A percentile compares a stretch with the other conserved stretches of the same genome.
These are phyloP conservation scores for Melampsora abietis-canadensis DNA, from an alignment of 1,284 basidiomycete genomes.

Conservation along the genomic window DNA sequence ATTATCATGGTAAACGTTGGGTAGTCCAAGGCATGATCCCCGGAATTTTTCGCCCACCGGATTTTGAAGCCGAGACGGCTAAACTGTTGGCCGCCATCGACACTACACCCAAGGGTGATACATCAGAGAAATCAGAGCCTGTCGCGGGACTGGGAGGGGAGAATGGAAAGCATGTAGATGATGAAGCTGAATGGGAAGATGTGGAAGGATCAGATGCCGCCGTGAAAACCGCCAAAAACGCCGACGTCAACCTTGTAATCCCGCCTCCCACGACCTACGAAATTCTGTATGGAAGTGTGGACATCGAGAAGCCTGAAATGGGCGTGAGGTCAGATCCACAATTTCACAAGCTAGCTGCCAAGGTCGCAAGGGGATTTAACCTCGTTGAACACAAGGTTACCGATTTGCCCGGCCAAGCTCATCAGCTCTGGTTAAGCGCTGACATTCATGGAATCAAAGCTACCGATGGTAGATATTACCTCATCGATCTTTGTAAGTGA, in stretches of 20 bases:
- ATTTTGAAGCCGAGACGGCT: slow-evolving; percentile 46
- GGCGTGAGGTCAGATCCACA: slow-evolving; percentile 56
- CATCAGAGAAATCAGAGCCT: neutral
- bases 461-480: slow-evolving; percentile 60
- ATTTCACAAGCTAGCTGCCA: slow-evolving; percentile 59
- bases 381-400: slow-evolving; percentile 59
- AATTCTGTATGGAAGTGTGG: slow-evolving; percentile 61
- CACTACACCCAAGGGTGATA: slow-evolving; percentile 9
- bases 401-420: slow-evolving; percentile 55
- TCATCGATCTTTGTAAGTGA: slow-evolving; percentile 58
- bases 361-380: slow-evolving; percentile 57
- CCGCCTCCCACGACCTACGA: slow-evolving; percentile 55
- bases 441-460: slow-evolving; percentile 62
- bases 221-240: slow-evolving; percentile 69
- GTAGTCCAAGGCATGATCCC: slow-evolving; percentile 61
- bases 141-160: slow-evolving; percentile 43
- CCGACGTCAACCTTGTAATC: slow-evolving; percentile 50
- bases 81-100: slow-evolving; percentile 48
- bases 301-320: slow-evolving; percentile 56
- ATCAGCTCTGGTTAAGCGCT: slow-evolving; percentile 58
- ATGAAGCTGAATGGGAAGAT: slow-evolving; percentile 47
- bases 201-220: slow-evolving; percentile 68
- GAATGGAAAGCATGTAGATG: slow-evolving; percentile 42
- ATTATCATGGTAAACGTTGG: slow-evolving; percentile 62
- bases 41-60: slow-evolving; percentile 58